Evolutionary conservation across 148 eudicot genomes (phyloP).

Genomic region (Cornus kousa): DNA sequence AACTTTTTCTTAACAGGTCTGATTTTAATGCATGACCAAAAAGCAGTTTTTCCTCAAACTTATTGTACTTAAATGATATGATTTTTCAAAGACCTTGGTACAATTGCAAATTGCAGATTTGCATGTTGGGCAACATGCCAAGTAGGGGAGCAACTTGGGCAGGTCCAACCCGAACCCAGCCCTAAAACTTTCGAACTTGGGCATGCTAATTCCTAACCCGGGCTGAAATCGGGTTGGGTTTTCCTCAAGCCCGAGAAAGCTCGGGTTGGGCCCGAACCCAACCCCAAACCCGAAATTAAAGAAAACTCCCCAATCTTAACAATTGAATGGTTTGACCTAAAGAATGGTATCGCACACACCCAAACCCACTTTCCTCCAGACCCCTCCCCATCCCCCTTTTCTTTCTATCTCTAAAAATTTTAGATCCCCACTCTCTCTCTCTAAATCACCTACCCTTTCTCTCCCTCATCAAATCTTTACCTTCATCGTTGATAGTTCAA

Average conservation of each 20-base stretch:
- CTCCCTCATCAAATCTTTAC: constrained; percentile 12
- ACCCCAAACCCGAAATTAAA: too few species aligned
- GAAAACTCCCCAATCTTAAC: too few species aligned
- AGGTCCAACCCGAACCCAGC: too few species aligned
- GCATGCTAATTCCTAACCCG: too few species aligned
- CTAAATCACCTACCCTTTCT: background rate
- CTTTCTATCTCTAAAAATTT: constrained; percentile 1
- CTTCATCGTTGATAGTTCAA: background rate
- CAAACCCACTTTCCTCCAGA: background rate
- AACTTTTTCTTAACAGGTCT: too few species aligned
- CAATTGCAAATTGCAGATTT: background rate
- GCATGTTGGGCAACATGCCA: background rate
- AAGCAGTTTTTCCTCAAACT: background rate
- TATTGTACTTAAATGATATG: background rate
- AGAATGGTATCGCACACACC: background rate
- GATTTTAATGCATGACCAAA: background rate
- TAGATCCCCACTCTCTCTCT: constrained; percentile 21
- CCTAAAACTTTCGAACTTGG: too few species aligned
- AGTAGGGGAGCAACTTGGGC: too few species aligned
- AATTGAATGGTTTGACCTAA: too few species aligned
- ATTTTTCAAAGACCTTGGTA: background rate
- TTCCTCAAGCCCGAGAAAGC: too few species aligned
- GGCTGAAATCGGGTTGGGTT: too few species aligned
- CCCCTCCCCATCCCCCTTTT: constrained; percentile 9
- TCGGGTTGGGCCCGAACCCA: too few species aligned